phyloP scores from a whole-genome alignment of 176 grass and related monocot species.

The Carex scoparia region DNA sequence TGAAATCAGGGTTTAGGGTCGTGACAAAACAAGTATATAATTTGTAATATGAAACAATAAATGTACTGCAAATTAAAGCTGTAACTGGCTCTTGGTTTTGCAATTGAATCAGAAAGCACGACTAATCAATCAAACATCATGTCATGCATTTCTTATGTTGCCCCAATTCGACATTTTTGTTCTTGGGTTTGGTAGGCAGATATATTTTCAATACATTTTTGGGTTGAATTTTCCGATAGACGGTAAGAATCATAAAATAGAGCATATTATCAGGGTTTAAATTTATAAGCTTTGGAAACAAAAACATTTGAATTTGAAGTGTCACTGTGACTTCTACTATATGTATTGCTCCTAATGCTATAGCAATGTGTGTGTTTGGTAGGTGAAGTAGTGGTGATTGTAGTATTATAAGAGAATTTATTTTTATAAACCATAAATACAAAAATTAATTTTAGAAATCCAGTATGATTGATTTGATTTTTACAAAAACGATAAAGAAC shows the following conservation, averaged over 20 bases:
- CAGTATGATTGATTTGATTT: no score
- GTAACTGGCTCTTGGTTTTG: not conserved
- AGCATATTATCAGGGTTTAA: not conserved
- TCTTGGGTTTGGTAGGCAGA: no score
- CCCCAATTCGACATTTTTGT: not conserved
- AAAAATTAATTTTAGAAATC: no score
- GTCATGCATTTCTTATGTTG: not conserved
- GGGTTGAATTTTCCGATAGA: not conserved
- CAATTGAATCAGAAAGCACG: not conserved
- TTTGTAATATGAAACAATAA: not conserved
- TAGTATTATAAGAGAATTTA: no score
- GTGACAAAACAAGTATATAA: not conserved
- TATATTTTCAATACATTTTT: not conserved
- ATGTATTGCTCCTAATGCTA: not conserved
- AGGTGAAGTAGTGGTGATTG: no score
- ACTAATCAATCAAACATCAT: not conserved
- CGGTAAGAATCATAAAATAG: not conserved
- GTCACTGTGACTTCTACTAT: not conserved
- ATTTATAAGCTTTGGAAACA: not conserved
- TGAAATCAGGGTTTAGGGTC: not conserved
- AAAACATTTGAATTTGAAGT: not conserved
- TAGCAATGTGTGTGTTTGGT: not conserved
- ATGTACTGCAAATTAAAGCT: not conserved
- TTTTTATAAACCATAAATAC: no score
- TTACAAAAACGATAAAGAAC: no score